These are phyloP conservation scores for Penicillium daleae DNA, from an alignment of 495 filamentous ascomycete genomes.

Conservation along the genomic window DNA sequence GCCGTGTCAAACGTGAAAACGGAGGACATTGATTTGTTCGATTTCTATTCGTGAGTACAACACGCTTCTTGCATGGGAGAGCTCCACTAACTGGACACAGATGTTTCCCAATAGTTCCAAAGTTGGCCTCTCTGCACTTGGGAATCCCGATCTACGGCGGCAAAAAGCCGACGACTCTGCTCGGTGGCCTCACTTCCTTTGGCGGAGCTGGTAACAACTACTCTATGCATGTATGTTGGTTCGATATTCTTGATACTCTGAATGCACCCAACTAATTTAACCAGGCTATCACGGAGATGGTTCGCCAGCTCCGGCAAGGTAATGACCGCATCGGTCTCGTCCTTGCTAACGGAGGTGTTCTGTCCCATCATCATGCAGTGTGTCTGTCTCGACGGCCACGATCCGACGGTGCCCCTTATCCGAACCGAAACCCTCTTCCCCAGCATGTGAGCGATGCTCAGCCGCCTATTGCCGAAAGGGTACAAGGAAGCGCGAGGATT, in stretches of 20 bases:
- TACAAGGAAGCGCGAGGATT: constrained; percentile 24
- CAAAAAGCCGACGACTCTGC: constrained; percentile 53
- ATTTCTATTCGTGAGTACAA: constrained; percentile 52
- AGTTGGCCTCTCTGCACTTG: constrained; percentile 58
- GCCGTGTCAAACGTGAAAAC: constrained; percentile 15
- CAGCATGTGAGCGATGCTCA: neutral
- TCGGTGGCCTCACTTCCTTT: constrained; percentile 61
- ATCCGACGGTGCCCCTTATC: constrained; percentile 13
- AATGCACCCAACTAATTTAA: neutral
- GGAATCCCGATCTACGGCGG: constrained; percentile 43
- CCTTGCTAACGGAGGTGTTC: constrained; percentile 58
- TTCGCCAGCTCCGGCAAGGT: constrained; percentile 46
- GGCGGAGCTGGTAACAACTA: constrained; percentile 65
- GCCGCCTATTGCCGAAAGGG: neutral
- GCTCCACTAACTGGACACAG: neutral
- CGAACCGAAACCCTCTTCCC: constrained; percentile 23
- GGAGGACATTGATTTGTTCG: constrained; percentile 54
- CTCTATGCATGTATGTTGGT: constrained; percentile 54
- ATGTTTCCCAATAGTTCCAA: constrained; percentile 63
- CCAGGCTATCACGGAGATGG: constrained; percentile 54
- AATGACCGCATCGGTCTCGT: constrained; percentile 49
- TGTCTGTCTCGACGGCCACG: constrained; percentile 48
- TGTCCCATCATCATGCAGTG: constrained; percentile 58
- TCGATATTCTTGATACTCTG: neutral
- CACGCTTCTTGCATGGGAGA: neutral